Evolutionary conservation across 768 basidiomycete species (phyloP).

Genomic region (Tylopilus rubrobrunneus): DNA sequence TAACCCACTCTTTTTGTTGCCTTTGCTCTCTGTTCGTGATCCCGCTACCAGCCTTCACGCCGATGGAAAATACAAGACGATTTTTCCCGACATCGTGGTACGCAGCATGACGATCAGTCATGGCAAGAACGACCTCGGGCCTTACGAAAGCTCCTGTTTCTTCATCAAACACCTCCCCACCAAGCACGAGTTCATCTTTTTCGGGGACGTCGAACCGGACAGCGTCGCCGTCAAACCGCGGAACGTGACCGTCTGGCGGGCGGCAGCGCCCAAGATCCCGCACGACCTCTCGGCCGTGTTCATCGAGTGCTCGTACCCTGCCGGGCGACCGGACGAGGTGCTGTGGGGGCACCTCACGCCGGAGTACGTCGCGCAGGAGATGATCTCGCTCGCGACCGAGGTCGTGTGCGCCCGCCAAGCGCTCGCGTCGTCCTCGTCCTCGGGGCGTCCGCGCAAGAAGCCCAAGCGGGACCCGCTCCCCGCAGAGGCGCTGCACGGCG

Average conservation of each 20-base stretch:
- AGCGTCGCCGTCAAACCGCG: slow-evolving; percentile 55
- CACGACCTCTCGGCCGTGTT: slow-evolving; percentile 73
- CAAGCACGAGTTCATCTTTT: slow-evolving; percentile 78
- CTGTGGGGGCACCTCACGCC: slow-evolving; percentile 89
- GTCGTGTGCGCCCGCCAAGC: slow-evolving; percentile 46
- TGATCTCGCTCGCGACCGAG: slow-evolving; percentile 63
- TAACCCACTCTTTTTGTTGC: slow-evolving; percentile 2
- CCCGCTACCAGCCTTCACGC: slow-evolving; percentile 40
- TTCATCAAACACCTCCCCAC: slow-evolving; percentile 70
- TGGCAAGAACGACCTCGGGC: slow-evolving; percentile 51
- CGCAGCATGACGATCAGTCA: slow-evolving; percentile 69
- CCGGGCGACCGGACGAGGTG: slow-evolving; percentile 58
- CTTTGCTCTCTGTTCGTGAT: not conserved
- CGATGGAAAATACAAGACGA: slow-evolving; percentile 48
- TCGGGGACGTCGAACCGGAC: slow-evolving; percentile 93
- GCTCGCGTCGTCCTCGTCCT: slow-evolving; percentile 18
- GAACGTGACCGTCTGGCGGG: slow-evolving; percentile 74
- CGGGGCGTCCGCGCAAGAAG: slow-evolving; percentile 31
- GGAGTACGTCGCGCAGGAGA: slow-evolving; percentile 72
- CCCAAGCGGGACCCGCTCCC: slow-evolving; percentile 36
- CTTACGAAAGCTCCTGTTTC: slow-evolving; percentile 80
- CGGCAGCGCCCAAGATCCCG: slow-evolving; percentile 74
- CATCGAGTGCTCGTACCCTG: slow-evolving; percentile 91
- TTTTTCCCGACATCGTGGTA: slow-evolving; percentile 58
- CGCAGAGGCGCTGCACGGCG: slow-evolving; percentile 45